Conservation (phyloP, 441 rosid species). For the Mallotus repandus region DNA sequence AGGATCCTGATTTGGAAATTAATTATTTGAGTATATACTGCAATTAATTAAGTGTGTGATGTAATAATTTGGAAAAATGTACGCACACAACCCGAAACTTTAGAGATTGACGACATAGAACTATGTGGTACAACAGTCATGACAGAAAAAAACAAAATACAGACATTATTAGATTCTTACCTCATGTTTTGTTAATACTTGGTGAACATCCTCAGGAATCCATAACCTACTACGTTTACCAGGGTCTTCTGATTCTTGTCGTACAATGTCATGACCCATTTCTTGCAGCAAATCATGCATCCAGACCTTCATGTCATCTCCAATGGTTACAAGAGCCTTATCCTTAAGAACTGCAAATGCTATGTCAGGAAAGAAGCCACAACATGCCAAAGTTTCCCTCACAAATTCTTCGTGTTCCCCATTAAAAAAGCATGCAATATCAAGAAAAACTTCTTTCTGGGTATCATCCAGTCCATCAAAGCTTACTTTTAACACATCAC, state of each 20-base stretch:
- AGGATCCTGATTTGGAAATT: too few relatives aligned
- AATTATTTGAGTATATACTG: too few relatives aligned
- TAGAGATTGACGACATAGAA: too few relatives aligned
- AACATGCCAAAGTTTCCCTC: not conserved
- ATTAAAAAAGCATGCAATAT: slow-evolving; percentile 24
- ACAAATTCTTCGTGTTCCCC: not conserved
- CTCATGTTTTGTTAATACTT: slow-evolving; percentile 11
- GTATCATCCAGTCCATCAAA: slow-evolving; percentile 12
- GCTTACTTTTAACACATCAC: not conserved
- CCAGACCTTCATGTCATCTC: not conserved
- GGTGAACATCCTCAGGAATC: slow-evolving; percentile 16
- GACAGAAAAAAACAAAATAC: too few relatives aligned
- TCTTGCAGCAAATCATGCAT: slow-evolving; percentile 33
- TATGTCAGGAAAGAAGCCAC: slow-evolving; percentile 7
- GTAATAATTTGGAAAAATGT: too few relatives aligned
- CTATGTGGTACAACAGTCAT: too few relatives aligned
- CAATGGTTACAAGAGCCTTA: not conserved
- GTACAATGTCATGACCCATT: slow-evolving; percentile 48
- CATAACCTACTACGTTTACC: slow-evolving; percentile 46
- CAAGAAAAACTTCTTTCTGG: slow-evolving; percentile 11
- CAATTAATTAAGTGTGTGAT: too few relatives aligned
- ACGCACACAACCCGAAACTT: too few relatives aligned
- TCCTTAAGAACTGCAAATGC: slow-evolving; percentile 12
- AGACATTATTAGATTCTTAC: slow-evolving; percentile 10
- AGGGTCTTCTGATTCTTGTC: slow-evolving; percentile 21